Percentiles rank a stretch among this genome's conserved stretches.
These are phyloP conservation scores for Cladosporium sphaerospermum DNA, from an alignment of 2,329 filamentous ascomycete species.

Conservation along the genomic window DNA sequence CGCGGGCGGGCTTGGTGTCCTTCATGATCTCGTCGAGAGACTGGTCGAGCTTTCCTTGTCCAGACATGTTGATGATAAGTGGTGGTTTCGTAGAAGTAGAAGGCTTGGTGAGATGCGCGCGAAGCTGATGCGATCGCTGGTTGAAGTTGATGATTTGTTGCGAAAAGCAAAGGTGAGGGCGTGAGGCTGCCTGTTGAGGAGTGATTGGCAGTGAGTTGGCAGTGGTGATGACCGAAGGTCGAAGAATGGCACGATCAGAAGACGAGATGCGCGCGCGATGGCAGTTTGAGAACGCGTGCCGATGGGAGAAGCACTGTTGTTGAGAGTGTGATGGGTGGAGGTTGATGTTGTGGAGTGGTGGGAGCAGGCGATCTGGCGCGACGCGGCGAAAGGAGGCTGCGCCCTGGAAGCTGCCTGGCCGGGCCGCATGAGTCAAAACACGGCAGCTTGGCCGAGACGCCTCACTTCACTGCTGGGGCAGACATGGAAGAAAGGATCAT, in stretches of 20 bases:
- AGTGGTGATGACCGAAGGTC: constrained; percentile 3
- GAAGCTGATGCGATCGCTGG: background rate
- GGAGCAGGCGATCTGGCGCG: background rate
- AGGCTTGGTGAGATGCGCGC: background rate
- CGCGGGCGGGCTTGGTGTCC: constrained; percentile 48
- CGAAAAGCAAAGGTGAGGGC: background rate
- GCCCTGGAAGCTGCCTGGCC: too few relatives aligned
- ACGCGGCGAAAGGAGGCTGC: background rate
- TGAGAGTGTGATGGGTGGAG: background rate
- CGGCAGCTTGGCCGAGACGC: too few relatives aligned
- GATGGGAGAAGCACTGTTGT: background rate
- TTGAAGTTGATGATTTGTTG: background rate
- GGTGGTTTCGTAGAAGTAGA: background rate
- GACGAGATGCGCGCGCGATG: background rate
- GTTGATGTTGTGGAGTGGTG: background rate
- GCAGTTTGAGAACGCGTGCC: constrained; percentile 3
- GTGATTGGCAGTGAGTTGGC: constrained; percentile 4
- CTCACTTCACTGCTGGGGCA: too few relatives aligned
- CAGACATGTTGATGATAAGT: constrained; percentile 61
- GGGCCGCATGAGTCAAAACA: too few relatives aligned
- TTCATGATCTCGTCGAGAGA: constrained; percentile 96
- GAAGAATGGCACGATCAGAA: background rate
- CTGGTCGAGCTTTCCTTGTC: constrained; percentile 74
- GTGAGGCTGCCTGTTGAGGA: constrained; percentile 3
- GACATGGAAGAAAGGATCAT: too few relatives aligned